Evolutionary conservation across 208 protist species (phyloP).

Genomic region (Acanthamoeba triangularis): DNA sequence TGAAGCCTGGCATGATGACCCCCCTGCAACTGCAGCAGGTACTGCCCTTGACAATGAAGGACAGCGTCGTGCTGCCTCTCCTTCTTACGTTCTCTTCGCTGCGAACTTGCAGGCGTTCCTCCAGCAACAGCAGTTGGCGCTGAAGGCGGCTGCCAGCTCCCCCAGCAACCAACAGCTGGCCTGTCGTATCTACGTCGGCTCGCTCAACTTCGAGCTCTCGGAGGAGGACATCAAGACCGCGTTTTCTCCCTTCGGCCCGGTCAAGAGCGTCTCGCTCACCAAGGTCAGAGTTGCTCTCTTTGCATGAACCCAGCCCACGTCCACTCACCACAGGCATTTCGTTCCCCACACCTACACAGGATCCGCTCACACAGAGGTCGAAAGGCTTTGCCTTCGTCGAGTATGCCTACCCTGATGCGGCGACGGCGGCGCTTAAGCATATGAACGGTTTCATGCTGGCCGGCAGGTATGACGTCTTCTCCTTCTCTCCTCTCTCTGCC

Average conservation of each 20-base stretch:
- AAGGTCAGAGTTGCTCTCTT: background rate
- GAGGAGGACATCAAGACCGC: slow-evolving; percentile 28
- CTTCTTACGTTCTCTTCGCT: background rate
- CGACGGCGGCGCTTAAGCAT: slow-evolving; percentile 15
- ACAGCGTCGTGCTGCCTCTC: background rate
- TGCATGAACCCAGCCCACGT: background rate
- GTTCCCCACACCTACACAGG: background rate
- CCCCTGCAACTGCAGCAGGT: slow-evolving; percentile 54
- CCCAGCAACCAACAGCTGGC: slow-evolving; percentile 33
- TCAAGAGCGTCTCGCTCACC: slow-evolving; percentile 54
- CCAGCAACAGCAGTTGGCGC: slow-evolving; percentile 33
- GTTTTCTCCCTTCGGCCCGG: slow-evolving; percentile 53
- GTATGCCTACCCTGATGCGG: slow-evolving; percentile 35
- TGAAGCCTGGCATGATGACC: background rate
- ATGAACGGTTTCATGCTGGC: slow-evolving; percentile 71
- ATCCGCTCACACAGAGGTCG: slow-evolving; percentile 18
- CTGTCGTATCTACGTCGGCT: slow-evolving; percentile 71
- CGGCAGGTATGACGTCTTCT: slow-evolving; percentile 25
- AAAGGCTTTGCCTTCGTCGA: slow-evolving; percentile 70
- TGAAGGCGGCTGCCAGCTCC: slow-evolving; percentile 5
- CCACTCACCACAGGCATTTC: background rate
- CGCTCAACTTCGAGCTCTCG: slow-evolving; percentile 53
- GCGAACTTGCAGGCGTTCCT: slow-evolving; percentile 4
- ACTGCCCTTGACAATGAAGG: background rate
- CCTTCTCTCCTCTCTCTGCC: background rate